These are phyloP conservation scores for Pseudozyma sp. DNA, from an alignment of 1,284 basidiomycete species.

Conservation along the genomic window DNA sequence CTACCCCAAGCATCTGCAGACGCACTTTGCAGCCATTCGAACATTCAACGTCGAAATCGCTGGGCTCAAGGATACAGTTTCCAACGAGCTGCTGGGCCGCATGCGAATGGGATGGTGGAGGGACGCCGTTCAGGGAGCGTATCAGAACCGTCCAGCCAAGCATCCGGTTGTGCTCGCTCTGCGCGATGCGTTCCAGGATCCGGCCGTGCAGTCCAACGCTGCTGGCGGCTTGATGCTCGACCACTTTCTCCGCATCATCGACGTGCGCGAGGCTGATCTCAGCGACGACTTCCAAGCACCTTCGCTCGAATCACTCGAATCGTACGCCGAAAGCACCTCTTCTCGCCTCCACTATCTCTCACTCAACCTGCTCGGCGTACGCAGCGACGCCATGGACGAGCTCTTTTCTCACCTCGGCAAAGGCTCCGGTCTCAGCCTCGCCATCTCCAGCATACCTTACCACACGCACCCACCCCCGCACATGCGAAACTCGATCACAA, in stretches of 20 bases:
- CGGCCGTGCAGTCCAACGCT: constrained; percentile 39
- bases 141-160: constrained; percentile 58
- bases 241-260: constrained; percentile 65
- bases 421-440: constrained; percentile 57
- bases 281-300: constrained; percentile 58
- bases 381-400: constrained; percentile 51
- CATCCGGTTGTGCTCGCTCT: constrained; percentile 64
- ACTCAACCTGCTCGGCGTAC: constrained; percentile 58
- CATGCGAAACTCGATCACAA: constrained; percentile 53
- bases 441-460: constrained; percentile 58
- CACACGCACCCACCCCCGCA: constrained; percentile 60
- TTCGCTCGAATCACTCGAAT: constrained; percentile 56
- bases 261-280: constrained; percentile 64
- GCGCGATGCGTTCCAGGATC: constrained; percentile 61
- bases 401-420: constrained; percentile 67
- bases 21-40: constrained; percentile 64
- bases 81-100: constrained; percentile 64
- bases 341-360: constrained; percentile 62
- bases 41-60: constrained; percentile 65
- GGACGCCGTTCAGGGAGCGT: constrained; percentile 61
- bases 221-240: constrained; percentile 63
- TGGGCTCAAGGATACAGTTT: constrained; percentile 59
- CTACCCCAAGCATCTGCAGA: constrained; percentile 57
- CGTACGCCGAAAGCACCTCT: constrained; percentile 61
- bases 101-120: constrained; percentile 68